Evolutionary conservation across 495 filamentous ascomycete species (phyloP).

Genomic region (Daldinia vernicosa): DNA sequence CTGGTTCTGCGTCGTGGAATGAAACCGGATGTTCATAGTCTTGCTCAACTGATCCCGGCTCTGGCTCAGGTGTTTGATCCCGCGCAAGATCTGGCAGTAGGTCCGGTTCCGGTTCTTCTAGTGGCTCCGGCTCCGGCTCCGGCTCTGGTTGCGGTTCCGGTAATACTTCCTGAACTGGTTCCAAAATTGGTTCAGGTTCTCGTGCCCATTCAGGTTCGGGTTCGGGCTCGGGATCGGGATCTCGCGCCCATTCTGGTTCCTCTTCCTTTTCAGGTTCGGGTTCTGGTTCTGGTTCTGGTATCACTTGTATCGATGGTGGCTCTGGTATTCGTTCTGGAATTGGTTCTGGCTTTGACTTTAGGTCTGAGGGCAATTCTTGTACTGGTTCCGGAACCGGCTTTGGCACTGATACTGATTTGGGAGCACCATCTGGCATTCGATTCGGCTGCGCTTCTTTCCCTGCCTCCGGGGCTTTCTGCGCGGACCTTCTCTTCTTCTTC

Average conservation of each 20-base stretch:
- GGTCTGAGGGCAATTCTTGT: background rate
- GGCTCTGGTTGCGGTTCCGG: background rate
- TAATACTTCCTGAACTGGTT: background rate
- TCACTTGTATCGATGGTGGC: background rate
- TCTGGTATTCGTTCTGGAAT: background rate
- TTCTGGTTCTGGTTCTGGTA: background rate
- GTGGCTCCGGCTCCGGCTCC: background rate
- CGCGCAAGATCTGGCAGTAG: background rate
- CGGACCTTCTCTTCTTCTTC: constrained; percentile 28
- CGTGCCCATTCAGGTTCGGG: background rate
- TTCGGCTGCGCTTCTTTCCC: background rate
- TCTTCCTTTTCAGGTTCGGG: background rate
- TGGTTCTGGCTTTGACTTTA: background rate
- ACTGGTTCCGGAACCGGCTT: constrained; percentile 1
- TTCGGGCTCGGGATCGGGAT: background rate
- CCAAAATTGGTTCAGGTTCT: background rate
- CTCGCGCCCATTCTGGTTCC: background rate
- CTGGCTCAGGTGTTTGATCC: background rate
- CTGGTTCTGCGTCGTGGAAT: constrained; percentile 2
- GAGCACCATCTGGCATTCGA: background rate
- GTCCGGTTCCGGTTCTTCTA: background rate
- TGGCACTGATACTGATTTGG: background rate
- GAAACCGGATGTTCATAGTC: background rate
- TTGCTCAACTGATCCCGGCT: background rate
- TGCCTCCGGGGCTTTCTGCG: background rate